Evolutionary conservation across 106 monocot genomes (phyloP).

Genomic region (Dioscorea zingiberensis): DNA sequence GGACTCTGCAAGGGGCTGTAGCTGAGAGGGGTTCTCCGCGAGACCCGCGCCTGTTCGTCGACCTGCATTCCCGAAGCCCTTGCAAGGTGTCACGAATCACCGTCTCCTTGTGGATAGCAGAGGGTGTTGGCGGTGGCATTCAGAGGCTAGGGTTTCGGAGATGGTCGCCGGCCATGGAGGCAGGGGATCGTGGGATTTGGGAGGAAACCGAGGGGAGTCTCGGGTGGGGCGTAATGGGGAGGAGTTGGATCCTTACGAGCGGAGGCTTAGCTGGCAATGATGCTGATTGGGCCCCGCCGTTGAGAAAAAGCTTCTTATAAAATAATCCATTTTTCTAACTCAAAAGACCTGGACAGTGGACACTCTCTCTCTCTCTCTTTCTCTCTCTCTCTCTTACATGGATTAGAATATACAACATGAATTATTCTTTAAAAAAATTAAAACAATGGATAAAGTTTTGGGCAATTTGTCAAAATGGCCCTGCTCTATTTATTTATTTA

Average conservation of each 20-base stretch:
- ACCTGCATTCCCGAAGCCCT: conserved; percentile 12
- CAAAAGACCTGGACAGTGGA: too few species aligned
- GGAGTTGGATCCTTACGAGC: neutral
- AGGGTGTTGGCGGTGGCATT: neutral
- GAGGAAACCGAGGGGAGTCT: neutral
- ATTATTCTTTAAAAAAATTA: too few species aligned
- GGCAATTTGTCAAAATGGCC: too few species aligned
- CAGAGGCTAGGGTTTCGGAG: neutral
- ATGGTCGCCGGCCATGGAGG: neutral
- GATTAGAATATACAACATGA: too few species aligned
- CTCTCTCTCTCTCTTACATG: too few species aligned
- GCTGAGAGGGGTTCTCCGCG: conserved; percentile 6
- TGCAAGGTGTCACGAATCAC: neutral
- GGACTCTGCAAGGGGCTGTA: conserved; percentile 12
- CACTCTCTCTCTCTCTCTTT: too few species aligned
- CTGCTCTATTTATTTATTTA: too few species aligned
- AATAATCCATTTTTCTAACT: too few species aligned
- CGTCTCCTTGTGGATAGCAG: neutral
- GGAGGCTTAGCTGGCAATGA: neutral
- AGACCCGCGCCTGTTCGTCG: conserved; percentile 15
- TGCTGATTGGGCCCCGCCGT: neutral
- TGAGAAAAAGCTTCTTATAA: too few species aligned
- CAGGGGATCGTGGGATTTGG: neutral
- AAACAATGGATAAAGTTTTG: too few species aligned
- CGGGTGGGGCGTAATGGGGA: neutral